These are phyloP conservation scores for Apiospora hydei DNA, from an alignment of 2,329 filamentous ascomycete genomes.

Conservation along the genomic window DNA sequence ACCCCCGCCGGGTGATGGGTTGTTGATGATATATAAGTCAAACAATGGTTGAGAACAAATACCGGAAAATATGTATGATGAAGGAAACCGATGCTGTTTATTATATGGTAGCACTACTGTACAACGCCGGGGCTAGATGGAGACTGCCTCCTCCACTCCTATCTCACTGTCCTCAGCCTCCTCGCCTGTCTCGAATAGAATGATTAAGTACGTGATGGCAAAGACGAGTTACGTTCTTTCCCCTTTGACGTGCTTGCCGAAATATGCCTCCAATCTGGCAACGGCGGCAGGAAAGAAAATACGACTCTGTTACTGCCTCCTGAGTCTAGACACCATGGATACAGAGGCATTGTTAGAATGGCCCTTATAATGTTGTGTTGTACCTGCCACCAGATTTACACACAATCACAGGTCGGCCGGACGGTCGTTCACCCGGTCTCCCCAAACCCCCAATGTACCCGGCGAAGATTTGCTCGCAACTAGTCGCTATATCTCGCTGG, in stretches of 20 bases:
- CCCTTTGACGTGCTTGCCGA: background rate
- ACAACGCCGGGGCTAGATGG: background rate
- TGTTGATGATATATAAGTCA: background rate
- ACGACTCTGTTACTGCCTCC: no score
- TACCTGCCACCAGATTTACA: background rate
- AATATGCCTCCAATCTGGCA: no score
- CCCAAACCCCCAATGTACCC: no score
- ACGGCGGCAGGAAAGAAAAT: no score
- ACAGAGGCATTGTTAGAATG: background rate
- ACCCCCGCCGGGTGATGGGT: background rate
- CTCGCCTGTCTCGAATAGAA: background rate
- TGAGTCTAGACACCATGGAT: no score
- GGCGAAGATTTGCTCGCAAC: background rate
- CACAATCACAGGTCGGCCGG: background rate
- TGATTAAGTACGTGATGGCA: background rate
- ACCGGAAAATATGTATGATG: background rate
- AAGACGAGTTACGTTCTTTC: background rate
- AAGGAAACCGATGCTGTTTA: constrained; percentile 1
- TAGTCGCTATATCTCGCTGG: constrained; percentile 22
- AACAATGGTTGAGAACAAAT: no score
- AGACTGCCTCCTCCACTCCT: background rate
- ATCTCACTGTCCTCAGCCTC: background rate
- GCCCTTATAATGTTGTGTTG: background rate
- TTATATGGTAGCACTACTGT: constrained; percentile 15
- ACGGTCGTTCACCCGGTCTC: background rate